Conservation (phyloP, 495 filamentous ascomycete genomes). For the Lasiosphaeria miniovina region DNA sequence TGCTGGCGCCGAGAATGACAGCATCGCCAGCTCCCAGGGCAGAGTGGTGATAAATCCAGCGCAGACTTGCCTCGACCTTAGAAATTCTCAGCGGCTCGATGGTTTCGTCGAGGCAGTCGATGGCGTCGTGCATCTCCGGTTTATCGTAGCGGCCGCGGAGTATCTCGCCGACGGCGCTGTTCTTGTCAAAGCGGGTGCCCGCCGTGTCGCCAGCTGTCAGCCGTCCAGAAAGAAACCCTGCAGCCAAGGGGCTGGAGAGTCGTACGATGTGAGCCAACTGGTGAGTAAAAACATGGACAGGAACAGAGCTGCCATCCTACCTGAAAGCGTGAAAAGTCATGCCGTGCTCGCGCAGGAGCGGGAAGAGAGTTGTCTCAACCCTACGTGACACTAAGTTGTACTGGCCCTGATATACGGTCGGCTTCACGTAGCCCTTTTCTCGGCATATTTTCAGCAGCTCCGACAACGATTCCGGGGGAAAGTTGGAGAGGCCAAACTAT, state of each 20-base stretch:
- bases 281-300: too few relatives aligned
- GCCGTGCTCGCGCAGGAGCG: constrained; percentile 45
- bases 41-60: constrained; percentile 54
- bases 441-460: constrained; percentile 37
- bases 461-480: not conserved
- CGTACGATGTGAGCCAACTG: not conserved
- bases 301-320: constrained; percentile 38
- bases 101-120: not conserved
- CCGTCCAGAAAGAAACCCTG: not conserved
- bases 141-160: not conserved
- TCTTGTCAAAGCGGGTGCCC: constrained; percentile 3
- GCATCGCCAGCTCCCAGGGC: constrained; percentile 50
- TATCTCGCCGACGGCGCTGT: not conserved
- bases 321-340: constrained; percentile 50
- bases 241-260: not conserved
- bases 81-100: constrained; percentile 29
- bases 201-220: not conserved
- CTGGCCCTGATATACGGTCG: constrained; percentile 41
- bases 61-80: constrained; percentile 51
- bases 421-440: constrained; percentile 37
- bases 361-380: constrained; percentile 36
- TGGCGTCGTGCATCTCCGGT: not conserved
- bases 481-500: constrained; percentile 2
- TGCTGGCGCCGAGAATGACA: constrained; percentile 52
- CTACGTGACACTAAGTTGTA: constrained; percentile 42